phyloP scores from a whole-genome alignment of 2,329 filamentous ascomycete genomes.

The Colletotrichum ledebouriae region DNA sequence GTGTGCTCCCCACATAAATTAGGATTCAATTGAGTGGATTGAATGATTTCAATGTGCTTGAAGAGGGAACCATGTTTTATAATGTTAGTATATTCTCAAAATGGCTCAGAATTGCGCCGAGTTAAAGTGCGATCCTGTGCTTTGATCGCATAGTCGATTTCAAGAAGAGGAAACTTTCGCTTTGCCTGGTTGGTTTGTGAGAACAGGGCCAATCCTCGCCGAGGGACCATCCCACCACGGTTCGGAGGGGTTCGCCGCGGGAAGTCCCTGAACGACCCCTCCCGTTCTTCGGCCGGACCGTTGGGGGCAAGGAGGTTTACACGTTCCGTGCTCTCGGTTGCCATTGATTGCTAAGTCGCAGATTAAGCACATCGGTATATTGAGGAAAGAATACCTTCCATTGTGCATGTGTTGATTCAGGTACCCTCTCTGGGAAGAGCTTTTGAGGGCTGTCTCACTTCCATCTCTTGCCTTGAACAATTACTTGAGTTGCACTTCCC shows the following conservation, averaged over 20 bases:
- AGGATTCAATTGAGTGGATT: neutral
- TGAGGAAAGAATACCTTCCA: too few relatives aligned
- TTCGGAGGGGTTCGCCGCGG: conserved; percentile 31
- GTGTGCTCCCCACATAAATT: neutral
- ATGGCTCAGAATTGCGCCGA: too few relatives aligned
- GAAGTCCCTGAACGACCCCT: conserved; percentile 32
- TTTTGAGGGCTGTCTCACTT: neutral
- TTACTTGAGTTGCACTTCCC: neutral
- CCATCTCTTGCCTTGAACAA: neutral
- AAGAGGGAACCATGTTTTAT: too few relatives aligned
- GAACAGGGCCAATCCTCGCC: conserved; percentile 30
- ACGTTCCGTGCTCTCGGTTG: too few relatives aligned
- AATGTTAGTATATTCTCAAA: too few relatives aligned
- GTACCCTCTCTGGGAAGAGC: neutral
- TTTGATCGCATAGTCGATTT: neutral
- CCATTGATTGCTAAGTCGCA: too few relatives aligned
- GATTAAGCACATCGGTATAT: too few relatives aligned
- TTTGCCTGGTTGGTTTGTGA: neutral
- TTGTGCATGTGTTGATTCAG: too few relatives aligned
- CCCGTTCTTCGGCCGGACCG: conserved; percentile 26
- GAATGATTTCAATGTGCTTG: neutral
- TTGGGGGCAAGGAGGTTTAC: neutral
- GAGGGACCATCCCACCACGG: conserved; percentile 25
- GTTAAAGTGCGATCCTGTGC: too few relatives aligned
- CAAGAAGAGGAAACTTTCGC: conserved; percentile 1